Conservation (phyloP, 75 land plant genomes). For the Cryptomeria japonica region DNA sequence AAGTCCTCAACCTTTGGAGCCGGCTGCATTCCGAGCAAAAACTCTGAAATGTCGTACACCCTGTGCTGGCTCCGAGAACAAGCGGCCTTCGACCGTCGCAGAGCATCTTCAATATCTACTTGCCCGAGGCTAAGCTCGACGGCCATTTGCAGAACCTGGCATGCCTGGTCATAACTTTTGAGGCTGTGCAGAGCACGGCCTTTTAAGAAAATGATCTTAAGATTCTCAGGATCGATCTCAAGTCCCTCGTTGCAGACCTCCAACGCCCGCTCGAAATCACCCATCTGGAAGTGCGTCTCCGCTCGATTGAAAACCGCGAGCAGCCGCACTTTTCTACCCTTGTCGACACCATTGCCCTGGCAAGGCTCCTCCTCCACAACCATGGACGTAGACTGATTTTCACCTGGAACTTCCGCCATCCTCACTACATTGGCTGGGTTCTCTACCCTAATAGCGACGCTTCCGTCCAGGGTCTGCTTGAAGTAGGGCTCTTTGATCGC, state of each 20-base stretch:
- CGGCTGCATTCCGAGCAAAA: not conserved
- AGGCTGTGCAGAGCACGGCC: not conserved
- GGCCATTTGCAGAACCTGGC: not conserved
- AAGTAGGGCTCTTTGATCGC: too few relatives aligned
- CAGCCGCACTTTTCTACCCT: too few relatives aligned
- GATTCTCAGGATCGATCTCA: not conserved
- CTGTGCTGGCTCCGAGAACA: not conserved
- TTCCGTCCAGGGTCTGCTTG: too few relatives aligned
- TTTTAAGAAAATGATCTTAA: not conserved
- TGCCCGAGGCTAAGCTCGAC: not conserved
- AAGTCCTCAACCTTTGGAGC: constrained; percentile 9
- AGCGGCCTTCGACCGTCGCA: not conserved
- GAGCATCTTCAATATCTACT: not conserved
- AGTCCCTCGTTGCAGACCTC: not conserved
- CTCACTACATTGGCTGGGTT: too few relatives aligned
- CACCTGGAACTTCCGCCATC: too few relatives aligned
- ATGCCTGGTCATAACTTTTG: not conserved
- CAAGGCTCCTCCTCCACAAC: too few relatives aligned
- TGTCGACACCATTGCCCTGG: too few relatives aligned
- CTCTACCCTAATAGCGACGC: too few relatives aligned
- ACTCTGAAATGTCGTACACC: not conserved
- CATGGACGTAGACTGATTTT: too few relatives aligned
- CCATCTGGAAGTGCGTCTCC: not conserved
- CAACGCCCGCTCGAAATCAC: not conserved
- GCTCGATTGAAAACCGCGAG: too few relatives aligned